Evolutionary conservation across 1,284 basidiomycete species (phyloP), one percentile per base, ranked within the genome.

Genomic region (Trichosporon sp.): DNA sequence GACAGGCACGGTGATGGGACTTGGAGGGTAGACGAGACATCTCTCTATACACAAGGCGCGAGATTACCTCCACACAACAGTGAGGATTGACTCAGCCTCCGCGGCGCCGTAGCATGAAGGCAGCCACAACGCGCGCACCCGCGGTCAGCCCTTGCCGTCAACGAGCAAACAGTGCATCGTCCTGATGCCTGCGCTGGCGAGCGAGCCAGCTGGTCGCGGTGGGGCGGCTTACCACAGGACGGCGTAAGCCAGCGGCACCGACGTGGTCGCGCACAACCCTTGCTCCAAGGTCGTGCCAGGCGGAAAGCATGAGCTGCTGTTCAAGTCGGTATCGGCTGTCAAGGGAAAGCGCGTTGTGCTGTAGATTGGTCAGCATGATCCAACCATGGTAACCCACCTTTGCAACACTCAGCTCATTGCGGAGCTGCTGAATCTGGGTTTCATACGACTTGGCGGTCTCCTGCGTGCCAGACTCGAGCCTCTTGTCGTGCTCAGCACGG

Each of bases 281-380:
- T 86, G 91, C 89, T 2, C 91, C 90, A 47, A 88, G 81, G 53
- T 85, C 85, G 78, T 93, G 92, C 73, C 93, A 86, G 11, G 89
- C 88, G 65, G 89, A 87, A 25, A 93, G 84, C 89, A 95, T 90
- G 66, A 93, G 86, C 74, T 90, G 88, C 73, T 93, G 91, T 80
- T 95, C 93, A 64, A 87, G 85, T 68, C 87, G 85, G 78, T 93
- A 92, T 27, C 88, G 87, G 69, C 65, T 64, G 65, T 63, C 62
- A 34, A 71, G 44, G 15, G 65, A 62, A 29, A 68, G 47, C 1
- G 56, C 42, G 27, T 67, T 67, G 23, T 68, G 56, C 71, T 70
- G 47, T 21, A 34, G 1, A 64, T 60, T 31, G 38, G 62, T 62
- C 32, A 6, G 35, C 13, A 3, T 6, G 6, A 25, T 11, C 9